These are phyloP conservation scores for Trypanosoma conorhini DNA, from an alignment of 208 protist genomes.

Conservation along the genomic window DNA sequence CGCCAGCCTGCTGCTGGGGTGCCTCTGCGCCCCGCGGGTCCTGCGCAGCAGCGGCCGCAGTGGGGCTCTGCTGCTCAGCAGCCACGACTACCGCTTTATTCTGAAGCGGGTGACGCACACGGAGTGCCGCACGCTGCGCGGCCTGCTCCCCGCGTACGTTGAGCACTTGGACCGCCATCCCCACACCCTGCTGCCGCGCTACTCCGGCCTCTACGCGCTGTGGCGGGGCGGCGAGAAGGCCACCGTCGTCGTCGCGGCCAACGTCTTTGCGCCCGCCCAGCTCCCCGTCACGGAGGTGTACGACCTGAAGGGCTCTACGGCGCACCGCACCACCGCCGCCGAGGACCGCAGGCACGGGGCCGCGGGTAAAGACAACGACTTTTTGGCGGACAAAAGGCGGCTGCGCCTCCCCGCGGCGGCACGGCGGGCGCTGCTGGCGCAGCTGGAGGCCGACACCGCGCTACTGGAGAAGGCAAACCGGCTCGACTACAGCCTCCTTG, in stretches of 20 bases:
- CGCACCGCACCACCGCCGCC: slow-evolving; percentile 25
- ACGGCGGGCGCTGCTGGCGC: slow-evolving; percentile 21
- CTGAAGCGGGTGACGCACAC: slow-evolving; percentile 43
- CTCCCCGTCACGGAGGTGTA: slow-evolving; percentile 29
- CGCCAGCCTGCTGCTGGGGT: slow-evolving; percentile 30
- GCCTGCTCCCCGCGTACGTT: slow-evolving; percentile 43
- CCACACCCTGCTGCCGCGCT: slow-evolving; percentile 30
- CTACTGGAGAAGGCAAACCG: slow-evolving; percentile 25
- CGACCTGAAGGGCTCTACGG: slow-evolving; percentile 40
- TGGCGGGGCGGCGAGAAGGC: slow-evolving; percentile 12
- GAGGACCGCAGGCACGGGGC: slow-evolving; percentile 22
- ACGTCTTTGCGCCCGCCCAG: slow-evolving; percentile 26
- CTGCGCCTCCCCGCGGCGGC: slow-evolving; percentile 17
- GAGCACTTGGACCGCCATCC: slow-evolving; percentile 26
- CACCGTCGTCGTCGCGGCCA: slow-evolving; percentile 18
- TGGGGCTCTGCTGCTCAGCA: slow-evolving; percentile 54
- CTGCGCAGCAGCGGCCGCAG: slow-evolving; percentile 42
- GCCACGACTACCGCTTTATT: slow-evolving; percentile 43
- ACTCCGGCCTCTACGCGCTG: slow-evolving; percentile 31
- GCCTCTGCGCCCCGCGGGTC: slow-evolving; percentile 20
- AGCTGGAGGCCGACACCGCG: slow-evolving; percentile 29
- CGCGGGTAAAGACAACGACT: slow-evolving; percentile 38
- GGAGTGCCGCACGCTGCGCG: slow-evolving; percentile 40
- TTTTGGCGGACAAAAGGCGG: slow-evolving; percentile 18
- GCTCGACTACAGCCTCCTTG: slow-evolving; percentile 41